phyloP scores from a whole-genome alignment of 495 filamentous ascomycete species.

The Poronia punctata region DNA sequence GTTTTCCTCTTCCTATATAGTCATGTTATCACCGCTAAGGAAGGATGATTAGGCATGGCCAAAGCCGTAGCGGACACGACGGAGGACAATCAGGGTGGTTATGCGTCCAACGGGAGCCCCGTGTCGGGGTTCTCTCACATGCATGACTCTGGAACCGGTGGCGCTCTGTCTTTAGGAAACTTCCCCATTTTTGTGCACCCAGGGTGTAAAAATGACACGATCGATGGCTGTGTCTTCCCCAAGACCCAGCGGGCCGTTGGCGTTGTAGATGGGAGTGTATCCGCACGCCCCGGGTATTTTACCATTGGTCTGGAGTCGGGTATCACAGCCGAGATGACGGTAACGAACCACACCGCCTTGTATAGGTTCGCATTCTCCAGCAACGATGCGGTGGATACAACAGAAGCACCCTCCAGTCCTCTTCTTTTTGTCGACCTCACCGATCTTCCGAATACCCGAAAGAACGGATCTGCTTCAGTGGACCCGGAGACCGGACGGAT shows the following conservation, averaged over 20 bases:
- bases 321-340: slow-evolving; percentile 58
- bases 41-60: slow-evolving; percentile 45
- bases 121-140: slow-evolving; percentile 56
- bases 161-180: slow-evolving; percentile 56
- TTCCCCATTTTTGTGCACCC: slow-evolving; percentile 61
- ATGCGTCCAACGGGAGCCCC: slow-evolving; percentile 50
- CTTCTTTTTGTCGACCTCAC: slow-evolving; percentile 55
- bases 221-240: slow-evolving; percentile 53
- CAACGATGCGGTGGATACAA: slow-evolving; percentile 21
- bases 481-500: slow-evolving; percentile 48
- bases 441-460: slow-evolving; percentile 53
- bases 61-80: slow-evolving; percentile 61
- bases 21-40: too few species aligned
- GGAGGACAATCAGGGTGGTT: slow-evolving; percentile 60
- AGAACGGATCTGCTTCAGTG: slow-evolving; percentile 49
- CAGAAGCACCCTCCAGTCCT: slow-evolving; percentile 42
- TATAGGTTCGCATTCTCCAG: slow-evolving; percentile 58
- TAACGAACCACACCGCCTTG: slow-evolving; percentile 53
- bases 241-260: slow-evolving; percentile 38
- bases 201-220: slow-evolving; percentile 49
- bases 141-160: slow-evolving; percentile 63
- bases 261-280: slow-evolving; percentile 42
- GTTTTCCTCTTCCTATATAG: not conserved
- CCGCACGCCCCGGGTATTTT: slow-evolving; percentile 59
- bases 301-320: slow-evolving; percentile 46